Evolutionary conservation across 2,329 filamentous ascomycete species (phyloP).

Genomic region (Epichloe sibirici): DNA sequence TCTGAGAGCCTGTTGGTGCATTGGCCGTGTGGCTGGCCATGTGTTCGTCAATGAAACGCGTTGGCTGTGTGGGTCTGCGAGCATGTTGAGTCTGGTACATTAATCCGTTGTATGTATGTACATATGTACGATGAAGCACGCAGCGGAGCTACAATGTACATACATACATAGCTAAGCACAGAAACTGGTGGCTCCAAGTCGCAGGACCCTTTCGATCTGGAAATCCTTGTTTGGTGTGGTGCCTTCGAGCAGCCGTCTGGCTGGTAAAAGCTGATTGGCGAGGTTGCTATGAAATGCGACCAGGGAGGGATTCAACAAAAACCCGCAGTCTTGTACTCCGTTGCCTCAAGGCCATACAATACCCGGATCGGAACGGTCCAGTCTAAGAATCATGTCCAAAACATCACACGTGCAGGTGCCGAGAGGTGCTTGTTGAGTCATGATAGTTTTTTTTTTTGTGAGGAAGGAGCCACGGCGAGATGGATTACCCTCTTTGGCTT

Average conservation of each 20-base stretch:
- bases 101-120: too few relatives aligned
- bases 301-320: too few relatives aligned
- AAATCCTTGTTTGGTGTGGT: neutral
- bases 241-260: too few relatives aligned
- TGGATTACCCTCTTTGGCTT: neutral
- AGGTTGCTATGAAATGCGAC: neutral
- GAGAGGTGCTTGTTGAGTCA: neutral
- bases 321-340: too few relatives aligned
- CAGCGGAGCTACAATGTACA: too few relatives aligned
- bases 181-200: neutral
- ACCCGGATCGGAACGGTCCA: too few relatives aligned
- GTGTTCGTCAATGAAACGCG: conserved; percentile 26
- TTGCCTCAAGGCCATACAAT: too few relatives aligned
- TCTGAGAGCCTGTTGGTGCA: conserved; percentile 4
- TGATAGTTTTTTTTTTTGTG: neutral
- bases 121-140: too few relatives aligned
- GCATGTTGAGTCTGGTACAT: neutral
- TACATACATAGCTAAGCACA: neutral
- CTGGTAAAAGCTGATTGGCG: neutral
- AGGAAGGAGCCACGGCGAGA: conserved; percentile 1
- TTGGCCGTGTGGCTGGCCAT: conserved; percentile 22
- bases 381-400: too few relatives aligned
- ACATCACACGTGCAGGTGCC: too few relatives aligned
- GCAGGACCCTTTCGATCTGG: neutral
- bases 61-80: conserved; percentile 16